Percentiles rank a stretch among this genome's conserved stretches.
These are phyloP conservation scores for Eragrostis tef DNA, from an alignment of 202 grass and related monocot species.

Conservation along the genomic window DNA sequence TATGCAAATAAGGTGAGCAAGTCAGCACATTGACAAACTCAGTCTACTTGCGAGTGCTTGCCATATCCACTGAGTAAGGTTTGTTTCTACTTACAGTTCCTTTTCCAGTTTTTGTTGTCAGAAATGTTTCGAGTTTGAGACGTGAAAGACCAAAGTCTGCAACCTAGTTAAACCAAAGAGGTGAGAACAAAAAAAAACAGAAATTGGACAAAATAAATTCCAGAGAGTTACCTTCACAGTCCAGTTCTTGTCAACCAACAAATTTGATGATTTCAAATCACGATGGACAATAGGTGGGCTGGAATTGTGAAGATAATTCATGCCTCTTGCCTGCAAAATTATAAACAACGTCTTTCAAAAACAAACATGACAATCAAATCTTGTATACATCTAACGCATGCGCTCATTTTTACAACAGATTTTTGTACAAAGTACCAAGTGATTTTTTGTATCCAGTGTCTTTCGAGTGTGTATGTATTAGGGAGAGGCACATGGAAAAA, in stretches of 20 bases:
- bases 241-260: conserved; percentile 99
- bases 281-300: conserved; percentile 85
- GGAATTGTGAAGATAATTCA: conserved; percentile 98
- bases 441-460: conserved; percentile 13
- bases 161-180: conserved; percentile 61
- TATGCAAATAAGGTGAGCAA: conserved; percentile 20
- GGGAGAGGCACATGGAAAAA: no score
- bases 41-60: background rate
- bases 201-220: conserved; percentile 13
- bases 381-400: conserved; percentile 16
- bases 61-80: conserved; percentile 14
- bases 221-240: conserved; percentile 73
- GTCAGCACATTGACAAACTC: conserved; percentile 20
- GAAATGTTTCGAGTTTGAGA: conserved; percentile 78
- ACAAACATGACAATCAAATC: background rate
- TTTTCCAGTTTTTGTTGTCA: conserved; percentile 87
- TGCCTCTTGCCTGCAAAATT: conserved; percentile 75
- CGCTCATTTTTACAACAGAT: background rate
- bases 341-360: conserved; percentile 23
- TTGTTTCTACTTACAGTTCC: conserved; percentile 72
- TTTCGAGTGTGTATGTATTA: no score
- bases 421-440: background rate
- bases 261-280: conserved; percentile 93
- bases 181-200: conserved; percentile 43
- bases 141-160: conserved; percentile 97